Evolutionary conservation across 2,329 filamentous ascomycete species (phyloP).

Genomic region (Geosmithia morbida): DNA sequence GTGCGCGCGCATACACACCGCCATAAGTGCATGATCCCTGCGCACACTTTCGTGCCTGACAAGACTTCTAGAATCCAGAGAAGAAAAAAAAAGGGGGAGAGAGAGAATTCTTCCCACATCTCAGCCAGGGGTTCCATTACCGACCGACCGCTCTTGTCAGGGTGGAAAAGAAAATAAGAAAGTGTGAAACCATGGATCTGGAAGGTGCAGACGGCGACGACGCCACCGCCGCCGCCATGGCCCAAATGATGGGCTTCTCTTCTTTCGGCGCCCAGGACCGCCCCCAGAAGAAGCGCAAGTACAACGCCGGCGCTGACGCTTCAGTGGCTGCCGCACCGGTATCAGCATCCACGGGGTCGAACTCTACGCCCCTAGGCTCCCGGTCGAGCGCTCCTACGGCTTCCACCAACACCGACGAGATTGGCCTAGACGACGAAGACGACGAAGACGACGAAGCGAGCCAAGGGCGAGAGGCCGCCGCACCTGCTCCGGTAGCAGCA

Average conservation of each 20-base stretch:
- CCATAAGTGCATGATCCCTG: background rate
- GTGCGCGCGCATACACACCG: too few species aligned
- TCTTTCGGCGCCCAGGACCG: slow-evolving; percentile 45
- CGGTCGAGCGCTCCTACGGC: slow-evolving; percentile 2
- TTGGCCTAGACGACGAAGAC: slow-evolving; percentile 24
- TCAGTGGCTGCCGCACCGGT: slow-evolving; percentile 9
- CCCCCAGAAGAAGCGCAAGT: slow-evolving; percentile 47
- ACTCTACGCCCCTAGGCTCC: slow-evolving; percentile 18
- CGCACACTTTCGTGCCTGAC: too few species aligned
- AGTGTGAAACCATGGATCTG: slow-evolving; percentile 6
- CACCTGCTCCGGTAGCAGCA: background rate
- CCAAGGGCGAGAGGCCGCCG: background rate
- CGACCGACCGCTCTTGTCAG: background rate
- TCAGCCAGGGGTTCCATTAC: background rate
- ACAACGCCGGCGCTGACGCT: slow-evolving; percentile 37
- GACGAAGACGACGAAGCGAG: slow-evolving; percentile 2
- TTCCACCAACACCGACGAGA: slow-evolving; percentile 27
- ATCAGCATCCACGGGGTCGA: slow-evolving; percentile 19
- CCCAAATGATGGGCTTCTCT: slow-evolving; percentile 58
- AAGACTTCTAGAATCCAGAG: background rate
- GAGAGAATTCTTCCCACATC: background rate
- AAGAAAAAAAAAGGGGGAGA: too few species aligned
- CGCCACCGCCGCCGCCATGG: slow-evolving; percentile 41
- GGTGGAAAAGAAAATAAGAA: background rate
- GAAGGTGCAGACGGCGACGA: slow-evolving; percentile 25